These are phyloP conservation scores for Sicyos baderoa DNA, from an alignment of 306 rosid species.

Conservation along the genomic window DNA sequence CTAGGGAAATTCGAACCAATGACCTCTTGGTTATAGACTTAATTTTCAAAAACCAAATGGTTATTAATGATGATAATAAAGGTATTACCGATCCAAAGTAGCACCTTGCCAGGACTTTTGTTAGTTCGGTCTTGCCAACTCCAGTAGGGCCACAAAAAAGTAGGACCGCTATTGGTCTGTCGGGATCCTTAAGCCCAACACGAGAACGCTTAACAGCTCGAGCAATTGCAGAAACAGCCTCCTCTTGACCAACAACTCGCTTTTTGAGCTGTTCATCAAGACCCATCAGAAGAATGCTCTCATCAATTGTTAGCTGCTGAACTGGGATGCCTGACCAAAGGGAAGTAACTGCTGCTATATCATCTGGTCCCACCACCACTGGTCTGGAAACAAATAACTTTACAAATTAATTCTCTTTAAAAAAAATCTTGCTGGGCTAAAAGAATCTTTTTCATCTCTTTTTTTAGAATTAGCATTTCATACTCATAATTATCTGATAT, in stretches of 20 bases:
- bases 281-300: constrained; percentile 17
- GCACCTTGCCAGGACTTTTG: constrained; percentile 23
- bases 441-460: constrained; percentile 8
- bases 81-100: constrained; percentile 23
- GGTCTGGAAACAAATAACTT: constrained; percentile 9
- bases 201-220: constrained; percentile 30
- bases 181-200: constrained; percentile 28
- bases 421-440: background rate
- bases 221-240: constrained; percentile 27
- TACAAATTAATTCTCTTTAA: constrained; percentile 10
- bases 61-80: background rate
- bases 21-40: no score
- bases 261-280: constrained; percentile 24
- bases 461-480: constrained; percentile 29
- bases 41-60: no score
- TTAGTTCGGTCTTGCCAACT: constrained; percentile 28
- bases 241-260: constrained; percentile 26
- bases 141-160: constrained; percentile 30
- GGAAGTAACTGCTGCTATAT: constrained; percentile 25
- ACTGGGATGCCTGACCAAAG: constrained; percentile 27
- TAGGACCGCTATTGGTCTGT: constrained; percentile 28
- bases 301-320: constrained; percentile 26
- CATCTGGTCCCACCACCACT: constrained; percentile 18
- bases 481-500: constrained; percentile 44
- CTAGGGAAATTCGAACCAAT: no score